These are phyloP conservation scores for Botrytis pseudocinerea DNA, from an alignment of 2,329 filamentous ascomycete genomes.

Conservation along the genomic window DNA sequence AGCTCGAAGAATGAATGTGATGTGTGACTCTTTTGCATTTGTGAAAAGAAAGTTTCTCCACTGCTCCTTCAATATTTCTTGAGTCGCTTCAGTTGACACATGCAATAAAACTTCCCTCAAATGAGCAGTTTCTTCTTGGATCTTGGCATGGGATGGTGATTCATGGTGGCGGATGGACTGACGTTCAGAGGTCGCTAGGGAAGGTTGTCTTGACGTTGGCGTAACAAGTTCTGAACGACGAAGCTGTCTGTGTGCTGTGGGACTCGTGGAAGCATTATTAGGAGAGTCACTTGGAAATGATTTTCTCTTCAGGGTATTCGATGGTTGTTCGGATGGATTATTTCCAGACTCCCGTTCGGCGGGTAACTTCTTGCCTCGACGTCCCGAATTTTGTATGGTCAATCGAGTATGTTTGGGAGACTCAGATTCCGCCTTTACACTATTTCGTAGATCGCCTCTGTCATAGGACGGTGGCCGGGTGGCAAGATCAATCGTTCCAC, in stretches of 20 bases:
- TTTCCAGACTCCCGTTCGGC: neutral
- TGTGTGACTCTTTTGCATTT: constrained; percentile 30
- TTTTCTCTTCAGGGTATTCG: neutral
- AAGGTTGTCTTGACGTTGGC: neutral
- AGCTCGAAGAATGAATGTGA: constrained; percentile 35
- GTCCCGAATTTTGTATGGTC: neutral
- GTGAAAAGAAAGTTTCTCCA: constrained; percentile 35
- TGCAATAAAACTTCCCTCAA: constrained; percentile 31
- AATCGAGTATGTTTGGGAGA: neutral
- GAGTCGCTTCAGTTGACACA: constrained; percentile 31
- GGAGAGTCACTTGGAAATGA: constrained; percentile 1
- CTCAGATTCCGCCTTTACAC: neutral
- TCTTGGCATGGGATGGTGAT: neutral
- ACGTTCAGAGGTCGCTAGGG: neutral
- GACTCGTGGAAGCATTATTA: neutral
- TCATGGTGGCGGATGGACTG: neutral
- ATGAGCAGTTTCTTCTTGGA: constrained; percentile 30
- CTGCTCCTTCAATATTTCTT: constrained; percentile 30
- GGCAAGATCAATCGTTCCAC: neutral
- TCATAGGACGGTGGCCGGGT: too few species aligned
- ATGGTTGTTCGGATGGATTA: neutral
- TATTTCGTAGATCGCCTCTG: neutral
- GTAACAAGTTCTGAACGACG: neutral
- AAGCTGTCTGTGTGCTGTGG: neutral
- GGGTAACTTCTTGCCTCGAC: neutral